Percentiles rank a stretch among this genome's conserved stretches.
These are phyloP conservation scores for Sclerotinia subarctica DNA, from an alignment of 2,329 filamentous ascomycete species.

Conservation along the genomic window DNA sequence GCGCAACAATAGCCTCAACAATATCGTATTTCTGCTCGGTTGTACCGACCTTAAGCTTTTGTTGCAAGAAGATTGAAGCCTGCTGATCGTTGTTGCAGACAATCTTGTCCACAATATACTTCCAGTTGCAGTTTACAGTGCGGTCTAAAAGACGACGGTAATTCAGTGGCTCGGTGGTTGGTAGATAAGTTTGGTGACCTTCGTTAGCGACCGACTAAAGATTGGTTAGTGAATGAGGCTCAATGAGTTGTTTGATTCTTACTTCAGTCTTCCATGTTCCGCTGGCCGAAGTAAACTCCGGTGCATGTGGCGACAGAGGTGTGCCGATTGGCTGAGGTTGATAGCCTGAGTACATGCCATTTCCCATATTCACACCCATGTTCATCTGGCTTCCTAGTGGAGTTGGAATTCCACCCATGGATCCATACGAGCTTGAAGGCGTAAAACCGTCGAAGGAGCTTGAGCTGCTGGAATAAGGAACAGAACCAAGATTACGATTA, in stretches of 20 bases:
- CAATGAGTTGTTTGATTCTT: slow-evolving; percentile 29
- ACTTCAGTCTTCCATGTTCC: slow-evolving; percentile 39
- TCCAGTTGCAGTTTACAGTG: slow-evolving; percentile 98
- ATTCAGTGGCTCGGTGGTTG: slow-evolving; percentile 87
- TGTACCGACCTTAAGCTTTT: slow-evolving; percentile 97
- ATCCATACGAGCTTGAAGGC: slow-evolving; percentile 33
- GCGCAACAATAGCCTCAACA: slow-evolving; percentile 90
- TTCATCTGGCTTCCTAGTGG: slow-evolving; percentile 28
- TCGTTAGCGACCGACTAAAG: slow-evolving; percentile 50
- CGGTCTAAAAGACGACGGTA: slow-evolving; percentile 93
- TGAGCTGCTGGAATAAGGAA: slow-evolving; percentile 38
- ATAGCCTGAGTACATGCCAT: slow-evolving; percentile 41
- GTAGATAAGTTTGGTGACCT: slow-evolving; percentile 69
- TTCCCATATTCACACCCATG: slow-evolving; percentile 26
- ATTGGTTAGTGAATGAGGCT: slow-evolving; percentile 31
- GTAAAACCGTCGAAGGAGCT: slow-evolving; percentile 39
- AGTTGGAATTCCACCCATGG: slow-evolving; percentile 31
- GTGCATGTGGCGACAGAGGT: slow-evolving; percentile 68
- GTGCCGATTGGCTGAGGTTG: slow-evolving; percentile 58
- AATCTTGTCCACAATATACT: slow-evolving; percentile 99
- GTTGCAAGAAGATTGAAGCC: slow-evolving; percentile 96
- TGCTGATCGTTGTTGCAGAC: slow-evolving; percentile 99
- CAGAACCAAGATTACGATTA: slow-evolving; percentile 30
- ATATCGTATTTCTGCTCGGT: slow-evolving; percentile 96
- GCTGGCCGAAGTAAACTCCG: slow-evolving; percentile 63